Evolutionary conservation across 805 yeast genomes (phyloP).

Genomic region (Maudiozyma barnettii): DNA sequence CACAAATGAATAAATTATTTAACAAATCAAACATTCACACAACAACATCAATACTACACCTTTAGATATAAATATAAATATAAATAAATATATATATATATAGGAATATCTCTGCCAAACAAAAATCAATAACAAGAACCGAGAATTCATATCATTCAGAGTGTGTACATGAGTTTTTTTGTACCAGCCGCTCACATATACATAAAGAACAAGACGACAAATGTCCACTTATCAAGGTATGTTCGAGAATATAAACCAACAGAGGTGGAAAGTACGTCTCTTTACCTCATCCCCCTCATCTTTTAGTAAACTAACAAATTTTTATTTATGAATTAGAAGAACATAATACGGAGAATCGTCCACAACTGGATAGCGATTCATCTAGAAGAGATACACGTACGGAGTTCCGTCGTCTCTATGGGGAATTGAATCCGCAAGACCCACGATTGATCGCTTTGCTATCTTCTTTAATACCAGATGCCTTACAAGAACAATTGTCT

Average conservation of each 20-base stretch:
- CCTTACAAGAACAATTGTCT: slow-evolving; percentile 22
- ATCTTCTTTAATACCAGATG: slow-evolving; percentile 15
- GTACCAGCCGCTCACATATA: too few relatives aligned
- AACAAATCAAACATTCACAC: too few relatives aligned
- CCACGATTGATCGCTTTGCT: slow-evolving; percentile 8
- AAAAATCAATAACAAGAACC: slow-evolving; percentile 1
- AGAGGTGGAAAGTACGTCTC: too few relatives aligned
- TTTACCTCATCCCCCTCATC: background rate
- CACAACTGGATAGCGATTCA: slow-evolving; percentile 5
- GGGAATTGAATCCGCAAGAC: slow-evolving; percentile 10
- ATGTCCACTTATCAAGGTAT: slow-evolving; percentile 30
- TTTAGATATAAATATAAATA: too few relatives aligned
- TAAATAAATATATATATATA: too few relatives aligned
- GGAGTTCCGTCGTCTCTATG: slow-evolving; percentile 15
- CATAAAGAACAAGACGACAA: background rate
- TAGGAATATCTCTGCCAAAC: too few relatives aligned
- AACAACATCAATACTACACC: too few relatives aligned
- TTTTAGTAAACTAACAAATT: slow-evolving; percentile 2
- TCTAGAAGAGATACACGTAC: slow-evolving; percentile 17
- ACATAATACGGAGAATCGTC: slow-evolving; percentile 11
- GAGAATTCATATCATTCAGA: slow-evolving; percentile 4
- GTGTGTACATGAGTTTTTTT: background rate
- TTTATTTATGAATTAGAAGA: slow-evolving; percentile 18
- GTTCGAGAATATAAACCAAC: slow-evolving; percentile 2
- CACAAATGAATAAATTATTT: background rate